Conservation (phyloP, 2,329 filamentous ascomycete genomes). For the Fusarium nanum region DNA sequence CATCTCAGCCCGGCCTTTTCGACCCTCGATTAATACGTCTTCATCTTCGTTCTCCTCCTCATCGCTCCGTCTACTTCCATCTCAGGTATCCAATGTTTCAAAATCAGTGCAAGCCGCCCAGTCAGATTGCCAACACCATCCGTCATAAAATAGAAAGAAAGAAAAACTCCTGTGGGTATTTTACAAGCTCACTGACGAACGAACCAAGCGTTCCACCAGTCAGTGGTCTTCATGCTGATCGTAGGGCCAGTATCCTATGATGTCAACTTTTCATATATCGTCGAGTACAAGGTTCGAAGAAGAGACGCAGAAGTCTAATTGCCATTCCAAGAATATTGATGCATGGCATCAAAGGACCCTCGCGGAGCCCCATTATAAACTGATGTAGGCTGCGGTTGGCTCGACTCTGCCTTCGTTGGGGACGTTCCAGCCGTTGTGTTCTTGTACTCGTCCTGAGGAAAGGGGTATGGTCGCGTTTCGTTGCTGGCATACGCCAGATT, state of each 20-base stretch:
- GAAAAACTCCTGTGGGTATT: constrained; percentile 43
- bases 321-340: constrained; percentile 69
- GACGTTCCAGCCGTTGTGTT: constrained; percentile 42
- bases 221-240: constrained; percentile 41
- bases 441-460: constrained; percentile 62
- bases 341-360: constrained; percentile 62
- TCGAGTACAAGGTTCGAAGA: constrained; percentile 35
- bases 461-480: constrained; percentile 62
- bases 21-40: constrained; percentile 20
- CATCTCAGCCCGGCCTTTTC: constrained; percentile 12
- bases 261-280: constrained; percentile 38
- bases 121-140: constrained; percentile 44
- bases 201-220: constrained; percentile 37
- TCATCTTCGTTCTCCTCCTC: constrained; percentile 4
- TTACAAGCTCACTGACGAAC: constrained; percentile 45
- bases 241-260: constrained; percentile 34
- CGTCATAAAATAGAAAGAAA: constrained; percentile 33
- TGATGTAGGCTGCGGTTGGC: constrained; percentile 55
- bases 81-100: constrained; percentile 35
- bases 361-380: constrained; percentile 55
- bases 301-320: constrained; percentile 51
- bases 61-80: constrained; percentile 37
- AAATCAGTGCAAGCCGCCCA: constrained; percentile 41
- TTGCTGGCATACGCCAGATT: constrained; percentile 59
- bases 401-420: constrained; percentile 51